Evolutionary conservation across 441 rosid genomes (phyloP).

Genomic region (Gossypium laxum): DNA sequence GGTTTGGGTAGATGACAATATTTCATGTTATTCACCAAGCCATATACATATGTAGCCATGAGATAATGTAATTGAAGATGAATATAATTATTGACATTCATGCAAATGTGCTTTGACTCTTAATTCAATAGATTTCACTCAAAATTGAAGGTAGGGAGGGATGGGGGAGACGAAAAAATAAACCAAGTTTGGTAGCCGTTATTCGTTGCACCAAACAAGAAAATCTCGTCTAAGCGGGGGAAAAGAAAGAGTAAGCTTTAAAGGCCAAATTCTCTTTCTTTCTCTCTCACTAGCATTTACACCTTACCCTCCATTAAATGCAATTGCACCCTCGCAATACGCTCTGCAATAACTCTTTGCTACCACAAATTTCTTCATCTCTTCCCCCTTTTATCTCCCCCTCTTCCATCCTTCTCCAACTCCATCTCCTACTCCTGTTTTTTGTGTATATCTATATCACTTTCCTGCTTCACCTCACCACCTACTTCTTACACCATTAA

Average conservation of each 20-base stretch:
- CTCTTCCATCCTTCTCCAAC: background rate
- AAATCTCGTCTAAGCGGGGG: background rate
- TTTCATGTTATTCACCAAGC: too few relatives aligned
- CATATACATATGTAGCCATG: too few relatives aligned
- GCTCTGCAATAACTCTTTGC: slow-evolving; percentile 69
- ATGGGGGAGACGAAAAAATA: background rate
- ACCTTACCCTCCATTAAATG: slow-evolving; percentile 73
- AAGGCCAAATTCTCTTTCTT: slow-evolving; percentile 11
- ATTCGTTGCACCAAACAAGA: slow-evolving; percentile 26
- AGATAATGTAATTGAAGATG: too few relatives aligned
- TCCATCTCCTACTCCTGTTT: background rate
- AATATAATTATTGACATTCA: too few relatives aligned
- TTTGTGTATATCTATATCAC: background rate
- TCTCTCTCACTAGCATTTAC: slow-evolving; percentile 39
- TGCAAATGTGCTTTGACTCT: too few relatives aligned
- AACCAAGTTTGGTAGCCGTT: slow-evolving; percentile 39
- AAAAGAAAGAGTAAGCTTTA: slow-evolving; percentile 2
- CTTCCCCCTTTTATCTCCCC: slow-evolving; percentile 6
- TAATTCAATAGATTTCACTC: too few relatives aligned
- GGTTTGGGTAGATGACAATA: background rate
- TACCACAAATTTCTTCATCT: slow-evolving; percentile 26
- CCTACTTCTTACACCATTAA: slow-evolving; percentile 29
- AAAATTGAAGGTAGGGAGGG: background rate
- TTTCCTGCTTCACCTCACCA: slow-evolving; percentile 14
- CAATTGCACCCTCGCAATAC: slow-evolving; percentile 76